A percentile compares a stretch with the other conserved stretches of the same genome.
Evolutionary conservation across 2,329 filamentous ascomycete species (phyloP).

Genomic region (Colletotrichum spinosum): DNA sequence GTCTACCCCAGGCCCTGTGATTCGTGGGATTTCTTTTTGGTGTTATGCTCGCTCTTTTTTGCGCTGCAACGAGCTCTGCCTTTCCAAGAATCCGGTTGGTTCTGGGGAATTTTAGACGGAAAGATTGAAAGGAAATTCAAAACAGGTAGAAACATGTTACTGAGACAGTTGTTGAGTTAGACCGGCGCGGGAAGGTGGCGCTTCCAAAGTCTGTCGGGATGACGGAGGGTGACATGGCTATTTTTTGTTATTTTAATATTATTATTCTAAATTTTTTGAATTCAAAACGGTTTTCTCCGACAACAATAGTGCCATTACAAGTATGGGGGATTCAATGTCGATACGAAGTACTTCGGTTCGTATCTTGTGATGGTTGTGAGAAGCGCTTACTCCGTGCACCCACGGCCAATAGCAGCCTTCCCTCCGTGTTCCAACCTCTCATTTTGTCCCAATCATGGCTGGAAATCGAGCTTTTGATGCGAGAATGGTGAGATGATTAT

Average conservation of each 20-base stretch:
- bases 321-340: too few species aligned
- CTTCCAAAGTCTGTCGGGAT: too few species aligned
- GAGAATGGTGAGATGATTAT: neutral
- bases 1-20: conserved; percentile 1
- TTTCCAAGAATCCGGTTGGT: too few species aligned
- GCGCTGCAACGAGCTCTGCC: too few species aligned
- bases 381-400: neutral
- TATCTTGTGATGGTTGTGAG: conserved; percentile 9
- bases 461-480: neutral
- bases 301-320: too few species aligned
- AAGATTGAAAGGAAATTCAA: too few species aligned
- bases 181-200: too few species aligned
- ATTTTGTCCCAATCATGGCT: conserved; percentile 19
- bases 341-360: too few species aligned
- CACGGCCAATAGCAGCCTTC: conserved; percentile 8
- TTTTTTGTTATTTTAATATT: neutral
- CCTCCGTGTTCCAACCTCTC: neutral
- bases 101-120: too few species aligned
- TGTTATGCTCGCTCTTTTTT: neutral
- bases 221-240: too few species aligned
- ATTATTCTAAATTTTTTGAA: neutral
- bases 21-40: conserved; percentile 12
- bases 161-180: too few species aligned
- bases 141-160: too few species aligned
- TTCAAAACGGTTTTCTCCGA: neutral